Base-by-base conservation (phyloP, 169 alveolate species). In the Cryptosporidium muris region DNA sequence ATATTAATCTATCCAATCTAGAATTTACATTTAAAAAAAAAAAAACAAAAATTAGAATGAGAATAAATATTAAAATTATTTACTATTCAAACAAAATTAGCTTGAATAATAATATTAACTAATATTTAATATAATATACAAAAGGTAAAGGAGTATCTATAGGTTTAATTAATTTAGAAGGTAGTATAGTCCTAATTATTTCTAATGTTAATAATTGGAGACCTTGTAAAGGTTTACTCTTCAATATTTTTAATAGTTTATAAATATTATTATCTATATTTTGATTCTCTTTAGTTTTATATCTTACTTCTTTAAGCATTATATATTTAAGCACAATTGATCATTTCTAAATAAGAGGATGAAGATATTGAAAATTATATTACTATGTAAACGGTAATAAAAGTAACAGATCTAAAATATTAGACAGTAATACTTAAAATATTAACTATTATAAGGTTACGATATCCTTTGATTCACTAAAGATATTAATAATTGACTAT, bases 1-100 rank as follows among this genome's bases (percentile, higher is more conserved):
- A 11, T 58, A 66, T 9, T 12, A 4, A 74, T 54, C 60, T 43
- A 74, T 74, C 85, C 85, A 74, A 74, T 74, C 85, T 74, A 43
- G 36, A 45, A 6, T 25, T 42, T 64, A 3, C 34, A 12, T n/a
- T 11, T 7, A 25, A 25, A 25, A 25, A 25, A 25, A 25, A 25
- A 25, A 25, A 25, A 25, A 25, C 25, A 25, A 25, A 25, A 25
- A 25, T 37, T 11, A 63, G 37, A 12, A 11, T 6, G 1, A 63
- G n/a, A 37, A 64, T 64, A 64, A 1, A 45, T 64, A 6, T 16
- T 60, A 16, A 34, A 38, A 5, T 16, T 0, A 54, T 38, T 60
- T 60, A 60, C 25, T n/a, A n/a, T 54, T 54, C 11, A 7, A 12
- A 11, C 25, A 12, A 1, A n/a, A 54, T 11, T n/a, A 54, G 2